Evolutionary conservation across 2,329 filamentous ascomycete genomes (phyloP), one percentile per base, ranked within the genome.

Genomic region (Penicillium capsulatum): DNA sequence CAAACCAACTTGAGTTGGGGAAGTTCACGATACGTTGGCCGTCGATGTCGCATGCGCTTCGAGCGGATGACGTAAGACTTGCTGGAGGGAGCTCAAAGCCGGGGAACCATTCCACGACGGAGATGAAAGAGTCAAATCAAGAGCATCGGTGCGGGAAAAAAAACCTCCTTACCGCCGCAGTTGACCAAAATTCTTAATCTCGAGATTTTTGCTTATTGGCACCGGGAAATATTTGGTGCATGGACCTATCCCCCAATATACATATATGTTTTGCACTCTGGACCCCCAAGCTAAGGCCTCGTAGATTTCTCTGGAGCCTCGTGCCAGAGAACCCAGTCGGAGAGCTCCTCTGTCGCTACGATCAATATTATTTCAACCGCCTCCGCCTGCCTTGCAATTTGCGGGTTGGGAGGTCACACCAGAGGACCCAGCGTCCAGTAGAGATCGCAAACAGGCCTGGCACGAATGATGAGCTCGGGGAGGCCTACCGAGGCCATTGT

Each of bases 11-110:
- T 28, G 13, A 34, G 40, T 38, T 42, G 44, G 30, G 38, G 41
- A 30, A 39, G 41, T 41, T 36, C 27, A 39, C 24, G 29, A 38
- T 28, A 11, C 6, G 26, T 11, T 28, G 26, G 35, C 20, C 30
- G 35, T 29, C 30, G 35, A 29, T 34, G 45, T 45, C 27, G 34
- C 42, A 49, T 45, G 38, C 47, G 41, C 42, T 49, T 42, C 41
- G 44, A 47, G 49, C 45, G 48, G 60, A 63, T 63, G 60, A 63
- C 58, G 60, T 63, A 62, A 62, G 53, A 56, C 56, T 53, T 39
- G 31, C 42, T 47, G 45, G 52, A 45, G 46, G 45, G 52, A 45
- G 46, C 39, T 44, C 45, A 51, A 54, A 59, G 55, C 59, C 56
- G 58, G 59, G 55, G 59, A 54, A 54, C 37, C 44, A 44, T 45